These are phyloP conservation scores for Pyrenochaeta sp. DNA, from an alignment of 2,329 filamentous ascomycete genomes.

Conservation along the genomic window DNA sequence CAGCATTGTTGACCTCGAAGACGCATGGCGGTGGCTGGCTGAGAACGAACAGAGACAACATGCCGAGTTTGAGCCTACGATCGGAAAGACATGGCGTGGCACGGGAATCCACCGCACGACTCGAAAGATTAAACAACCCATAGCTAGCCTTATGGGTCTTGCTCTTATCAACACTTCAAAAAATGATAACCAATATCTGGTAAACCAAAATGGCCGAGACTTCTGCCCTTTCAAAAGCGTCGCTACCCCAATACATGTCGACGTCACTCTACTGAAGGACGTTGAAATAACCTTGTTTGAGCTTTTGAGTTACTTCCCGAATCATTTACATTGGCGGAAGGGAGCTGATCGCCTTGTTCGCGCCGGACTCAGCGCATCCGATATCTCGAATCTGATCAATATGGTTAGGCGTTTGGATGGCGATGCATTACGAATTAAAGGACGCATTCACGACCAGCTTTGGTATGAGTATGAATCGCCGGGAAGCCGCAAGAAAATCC, in stretches of 20 bases:
- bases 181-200: not conserved
- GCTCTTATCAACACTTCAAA: not conserved
- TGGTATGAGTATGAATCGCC: not conserved
- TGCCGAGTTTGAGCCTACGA: slow-evolving; percentile 1
- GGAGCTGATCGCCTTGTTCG: slow-evolving; percentile 11
- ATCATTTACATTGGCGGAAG: slow-evolving; percentile 25
- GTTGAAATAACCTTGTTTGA: slow-evolving; percentile 25
- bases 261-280: slow-evolving; percentile 21
- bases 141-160: slow-evolving; percentile 18
- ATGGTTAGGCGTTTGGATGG: not conserved
- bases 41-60: slow-evolving; percentile 3
- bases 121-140: slow-evolving; percentile 15
- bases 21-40: slow-evolving; percentile 26
- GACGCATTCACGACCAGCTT: not conserved
- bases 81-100: slow-evolving; percentile 7
- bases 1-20: slow-evolving; percentile 20
- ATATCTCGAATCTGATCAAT: slow-evolving; percentile 18
- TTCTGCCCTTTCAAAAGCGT: slow-evolving; percentile 28
- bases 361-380: not conserved
- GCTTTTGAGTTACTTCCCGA: slow-evolving; percentile 22
- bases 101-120: not conserved
- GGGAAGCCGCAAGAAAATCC: not conserved
- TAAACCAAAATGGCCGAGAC: slow-evolving; percentile 10
- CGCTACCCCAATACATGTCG: slow-evolving; percentile 12
- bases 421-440: not conserved